Percentiles rank a stretch among this genome's conserved stretches.
phyloP scores from a whole-genome alignment of 495 filamentous ascomycete genomes.

The Penicillium chermesinum region DNA sequence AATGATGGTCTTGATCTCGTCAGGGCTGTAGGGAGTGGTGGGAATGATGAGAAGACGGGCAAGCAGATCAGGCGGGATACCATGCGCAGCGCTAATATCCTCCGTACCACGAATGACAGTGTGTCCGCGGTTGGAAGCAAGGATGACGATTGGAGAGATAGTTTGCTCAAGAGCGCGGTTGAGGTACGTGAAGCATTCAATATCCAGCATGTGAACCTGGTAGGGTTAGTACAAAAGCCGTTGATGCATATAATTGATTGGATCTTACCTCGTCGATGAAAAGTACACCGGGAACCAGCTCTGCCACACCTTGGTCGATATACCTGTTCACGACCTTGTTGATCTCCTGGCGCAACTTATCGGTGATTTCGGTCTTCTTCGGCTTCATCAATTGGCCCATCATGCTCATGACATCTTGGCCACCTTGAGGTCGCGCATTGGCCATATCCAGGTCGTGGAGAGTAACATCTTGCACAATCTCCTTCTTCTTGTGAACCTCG shows the following conservation, averaged over 20 bases:
- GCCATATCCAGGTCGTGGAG: constrained; percentile 95
- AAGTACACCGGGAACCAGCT: constrained; percentile 91
- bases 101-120: constrained; percentile 82
- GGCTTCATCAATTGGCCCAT: constrained; percentile 99
- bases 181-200: constrained; percentile 98
- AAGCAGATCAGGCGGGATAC: constrained; percentile 87
- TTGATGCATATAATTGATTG: background rate
- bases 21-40: constrained; percentile 74
- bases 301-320: constrained; percentile 96
- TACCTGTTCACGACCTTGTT: constrained; percentile 98
- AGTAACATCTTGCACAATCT: constrained; percentile 98
- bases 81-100: constrained; percentile 80
- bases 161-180: constrained; percentile 91
- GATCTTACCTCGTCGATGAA: constrained; percentile 92
- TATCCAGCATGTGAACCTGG: constrained; percentile 96
- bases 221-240: background rate
- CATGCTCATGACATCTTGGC: constrained; percentile 99
- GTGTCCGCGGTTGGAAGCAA: constrained; percentile 93
- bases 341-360: constrained; percentile 91
- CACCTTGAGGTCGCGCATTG: constrained; percentile 88
- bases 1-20: constrained; percentile 88
- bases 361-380: constrained; percentile 97
- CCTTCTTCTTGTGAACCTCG: constrained; percentile 99
- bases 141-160: constrained; percentile 93
- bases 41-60: constrained; percentile 92